Conservation (phyloP, 768 basidiomycete species). For the Phylloporus sp. region DNA sequence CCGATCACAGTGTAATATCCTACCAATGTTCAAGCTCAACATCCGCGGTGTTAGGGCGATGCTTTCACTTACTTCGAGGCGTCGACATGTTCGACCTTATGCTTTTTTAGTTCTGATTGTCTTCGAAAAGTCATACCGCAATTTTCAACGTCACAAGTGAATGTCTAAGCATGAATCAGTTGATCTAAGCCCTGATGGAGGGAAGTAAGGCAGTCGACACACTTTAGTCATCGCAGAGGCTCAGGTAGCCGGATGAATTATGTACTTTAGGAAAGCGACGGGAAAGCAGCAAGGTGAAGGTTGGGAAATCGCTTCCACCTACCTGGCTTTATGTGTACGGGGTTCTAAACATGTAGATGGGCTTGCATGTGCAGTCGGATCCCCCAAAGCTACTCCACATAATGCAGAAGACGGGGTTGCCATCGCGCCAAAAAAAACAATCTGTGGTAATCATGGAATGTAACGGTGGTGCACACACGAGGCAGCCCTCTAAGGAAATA, state of each 20-base stretch:
- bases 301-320: too few species aligned
- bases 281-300: too few species aligned
- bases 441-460: too few species aligned
- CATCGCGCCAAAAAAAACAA: too few species aligned
- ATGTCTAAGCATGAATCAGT: background rate
- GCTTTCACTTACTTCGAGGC: background rate
- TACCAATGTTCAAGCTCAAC: background rate
- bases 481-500: too few species aligned
- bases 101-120: background rate
- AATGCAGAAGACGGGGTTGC: too few species aligned
- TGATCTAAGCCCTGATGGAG: background rate
- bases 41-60: background rate
- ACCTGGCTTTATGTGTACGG: background rate
- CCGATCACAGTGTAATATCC: background rate
- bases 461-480: too few species aligned
- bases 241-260: too few species aligned
- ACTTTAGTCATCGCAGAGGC: slow-evolving; percentile 6
- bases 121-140: background rate
- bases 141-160: background rate
- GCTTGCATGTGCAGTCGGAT: too few species aligned
- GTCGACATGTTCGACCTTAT: background rate
- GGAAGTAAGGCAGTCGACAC: background rate
- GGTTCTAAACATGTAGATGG: too few species aligned
- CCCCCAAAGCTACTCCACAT: too few species aligned
- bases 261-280: too few species aligned